Evolutionary conservation across 352 stramenopile genomes (phyloP).

Genomic region (Plasmopara muralis): DNA sequence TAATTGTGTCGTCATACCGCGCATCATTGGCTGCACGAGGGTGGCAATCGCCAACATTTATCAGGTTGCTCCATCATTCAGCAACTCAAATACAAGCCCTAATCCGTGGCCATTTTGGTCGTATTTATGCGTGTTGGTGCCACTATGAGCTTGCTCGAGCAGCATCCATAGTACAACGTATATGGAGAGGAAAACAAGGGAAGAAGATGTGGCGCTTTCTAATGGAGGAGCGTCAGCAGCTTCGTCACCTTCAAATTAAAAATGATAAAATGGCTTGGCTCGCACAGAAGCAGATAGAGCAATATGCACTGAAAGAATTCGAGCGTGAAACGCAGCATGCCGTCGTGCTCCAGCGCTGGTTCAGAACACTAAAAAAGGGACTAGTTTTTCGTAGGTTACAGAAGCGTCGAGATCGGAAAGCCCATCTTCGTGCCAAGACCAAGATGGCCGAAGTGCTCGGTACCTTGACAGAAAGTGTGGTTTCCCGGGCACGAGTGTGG

Average conservation of each 20-base stretch:
- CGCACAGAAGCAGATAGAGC: slow-evolving; percentile 49
- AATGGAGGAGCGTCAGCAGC: slow-evolving; percentile 36
- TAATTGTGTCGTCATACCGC: slow-evolving; percentile 43
- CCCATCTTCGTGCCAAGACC: slow-evolving; percentile 21
- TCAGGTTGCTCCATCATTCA: slow-evolving; percentile 33
- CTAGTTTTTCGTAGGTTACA: slow-evolving; percentile 46
- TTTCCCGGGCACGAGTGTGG: slow-evolving; percentile 71
- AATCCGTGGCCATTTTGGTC: slow-evolving; percentile 42
- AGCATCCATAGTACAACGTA: slow-evolving; percentile 38
- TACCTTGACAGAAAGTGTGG: slow-evolving; percentile 26
- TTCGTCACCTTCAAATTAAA: slow-evolving; percentile 46
- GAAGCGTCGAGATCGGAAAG: slow-evolving; percentile 17
- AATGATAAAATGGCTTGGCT: slow-evolving; percentile 52
- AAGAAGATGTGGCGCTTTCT: slow-evolving; percentile 53
- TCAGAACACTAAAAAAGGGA: slow-evolving; percentile 43
- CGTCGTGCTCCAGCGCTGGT: slow-evolving; percentile 58
- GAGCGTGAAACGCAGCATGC: slow-evolving; percentile 29
- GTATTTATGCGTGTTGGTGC: slow-evolving; percentile 27
- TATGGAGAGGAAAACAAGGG: slow-evolving; percentile 50
- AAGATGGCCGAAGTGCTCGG: slow-evolving; percentile 33
- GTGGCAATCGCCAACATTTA: slow-evolving; percentile 48
- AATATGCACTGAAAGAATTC: slow-evolving; percentile 47
- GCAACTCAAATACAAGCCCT: slow-evolving; percentile 57
- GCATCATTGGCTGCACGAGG: slow-evolving; percentile 38
- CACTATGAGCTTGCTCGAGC: slow-evolving; percentile 28